Evolutionary conservation across 2,329 filamentous ascomycete species (phyloP).

Genomic region (Fusarium lateritium): DNA sequence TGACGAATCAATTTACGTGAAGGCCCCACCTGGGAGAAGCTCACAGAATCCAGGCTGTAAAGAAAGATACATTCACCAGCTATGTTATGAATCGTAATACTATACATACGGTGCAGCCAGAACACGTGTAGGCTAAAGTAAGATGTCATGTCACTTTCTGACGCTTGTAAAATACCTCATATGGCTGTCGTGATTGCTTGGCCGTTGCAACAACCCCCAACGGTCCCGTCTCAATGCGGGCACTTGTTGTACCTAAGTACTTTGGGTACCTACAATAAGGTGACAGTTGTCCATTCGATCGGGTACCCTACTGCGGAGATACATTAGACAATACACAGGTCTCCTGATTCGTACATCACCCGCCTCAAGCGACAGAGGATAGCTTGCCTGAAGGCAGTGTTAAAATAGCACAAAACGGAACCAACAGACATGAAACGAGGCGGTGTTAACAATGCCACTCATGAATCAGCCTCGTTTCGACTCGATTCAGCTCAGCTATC

Average conservation of each 20-base stretch:
- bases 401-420: conserved; percentile 17
- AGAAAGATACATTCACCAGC: conserved; percentile 26
- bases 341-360: neutral
- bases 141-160: conserved; percentile 2
- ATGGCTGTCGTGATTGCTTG: conserved; percentile 9
- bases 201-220: neutral
- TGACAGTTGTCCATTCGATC: too few relatives aligned
- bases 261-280: neutral
- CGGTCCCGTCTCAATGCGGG: neutral
- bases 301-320: neutral
- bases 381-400: neutral
- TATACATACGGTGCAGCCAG: conserved; percentile 4
- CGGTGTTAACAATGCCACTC: neutral
- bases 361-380: conserved; percentile 3
- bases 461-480: conserved; percentile 14
- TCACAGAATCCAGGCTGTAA: conserved; percentile 35
- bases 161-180: conserved; percentile 16
- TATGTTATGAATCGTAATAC: neutral
- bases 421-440: too few relatives aligned
- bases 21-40: conserved; percentile 48
- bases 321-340: neutral
- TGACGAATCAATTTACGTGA: conserved; percentile 45
- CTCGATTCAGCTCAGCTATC: neutral
- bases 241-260: neutral
- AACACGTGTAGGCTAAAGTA: conserved; percentile 12